Evolutionary conservation across 78 protist genomes (phyloP), one percentile per base, ranked within the genome.

Genomic region (Cavenderia fasciculata): DNA sequence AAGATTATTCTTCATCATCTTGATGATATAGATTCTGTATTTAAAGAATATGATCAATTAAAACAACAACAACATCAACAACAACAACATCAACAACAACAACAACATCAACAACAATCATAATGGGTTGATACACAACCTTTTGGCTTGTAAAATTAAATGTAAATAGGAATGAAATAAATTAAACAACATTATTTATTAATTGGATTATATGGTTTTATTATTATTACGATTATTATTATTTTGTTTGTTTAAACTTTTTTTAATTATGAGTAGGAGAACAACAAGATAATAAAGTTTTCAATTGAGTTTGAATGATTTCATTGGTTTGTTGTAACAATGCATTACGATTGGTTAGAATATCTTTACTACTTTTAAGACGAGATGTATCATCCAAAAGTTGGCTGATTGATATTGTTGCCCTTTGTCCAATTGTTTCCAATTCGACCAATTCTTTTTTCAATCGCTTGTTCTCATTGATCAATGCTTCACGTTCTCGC

Each of bases 281-380:
- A 29, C 88, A 79, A 31, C 88, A 79, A 12, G 88, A 63, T 21
- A 79, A 31, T 36, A 79, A 46, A 27, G 88, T 65, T 66, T 79
- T 79, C 29, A 79, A 36, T 66, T 79, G 88, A 10, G 31, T 18
- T 66, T 79, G 88, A 41, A 79, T 51, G 2, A 79, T 27, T 29
- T 63, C 65, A 54, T 66, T 79, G 2, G 88, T 79, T 79, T 79
- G 88, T 79, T 79, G 88, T 25, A 79, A 40, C 4, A 79, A 34
- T 2, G 51, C 54, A 27, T 79, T 79, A 49, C 76, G 69, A 51
- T 79, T 79, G 18, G 76, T 52, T 21, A 79, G 56, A 29, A 79
- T 16, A 11, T 79, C 88, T 44, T 66, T 79, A 38, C 68, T 65
- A 54, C 27, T 62, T 18, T 66, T 79, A 29, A 79, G 25, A 41